phyloP scores from a whole-genome alignment of 805 yeast genomes.

The Candida ipomoeae region DNA sequence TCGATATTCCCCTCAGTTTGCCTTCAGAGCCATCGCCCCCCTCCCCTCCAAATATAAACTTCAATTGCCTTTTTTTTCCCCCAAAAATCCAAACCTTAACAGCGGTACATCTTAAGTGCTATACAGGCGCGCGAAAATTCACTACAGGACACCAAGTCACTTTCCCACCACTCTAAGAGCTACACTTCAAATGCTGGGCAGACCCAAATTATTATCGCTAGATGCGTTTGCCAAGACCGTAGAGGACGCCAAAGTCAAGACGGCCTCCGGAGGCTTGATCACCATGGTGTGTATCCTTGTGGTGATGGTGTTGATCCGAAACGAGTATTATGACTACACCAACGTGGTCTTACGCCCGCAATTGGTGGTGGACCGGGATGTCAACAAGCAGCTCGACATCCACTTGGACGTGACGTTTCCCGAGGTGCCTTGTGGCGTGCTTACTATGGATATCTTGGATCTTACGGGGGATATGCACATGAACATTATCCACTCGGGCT shows the following conservation, averaged over 20 bases:
- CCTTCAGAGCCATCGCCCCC: too few species aligned
- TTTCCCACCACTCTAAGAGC: neutral
- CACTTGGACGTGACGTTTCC: slow-evolving; percentile 82
- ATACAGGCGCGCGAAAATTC: slow-evolving; percentile 2
- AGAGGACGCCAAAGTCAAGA: slow-evolving; percentile 86
- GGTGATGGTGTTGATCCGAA: slow-evolving; percentile 57
- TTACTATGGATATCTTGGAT: slow-evolving; percentile 85
- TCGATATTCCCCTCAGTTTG: too few species aligned
- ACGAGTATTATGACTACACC: slow-evolving; percentile 76
- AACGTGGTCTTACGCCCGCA: slow-evolving; percentile 70
- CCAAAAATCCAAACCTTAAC: neutral
- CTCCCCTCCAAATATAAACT: too few species aligned
- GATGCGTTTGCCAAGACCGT: slow-evolving; percentile 95
- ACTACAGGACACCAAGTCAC: slow-evolving; percentile 4
- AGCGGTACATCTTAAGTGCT: neutral
- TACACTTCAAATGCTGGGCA: slow-evolving; percentile 14
- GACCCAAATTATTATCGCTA: slow-evolving; percentile 49
- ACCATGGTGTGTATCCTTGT: slow-evolving; percentile 66
- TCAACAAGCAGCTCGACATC: slow-evolving; percentile 69
- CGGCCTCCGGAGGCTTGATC: slow-evolving; percentile 86
- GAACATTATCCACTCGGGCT: slow-evolving; percentile 67
- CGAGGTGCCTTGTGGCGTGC: slow-evolving; percentile 74
- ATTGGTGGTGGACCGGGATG: slow-evolving; percentile 81
- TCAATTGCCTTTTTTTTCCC: too few species aligned
- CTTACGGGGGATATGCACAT: slow-evolving; percentile 78